Evolutionary conservation across 2,329 filamentous ascomycete genomes (phyloP), one percentile per base, ranked within the genome.

Genomic region (Hyphodiscus sp.): DNA sequence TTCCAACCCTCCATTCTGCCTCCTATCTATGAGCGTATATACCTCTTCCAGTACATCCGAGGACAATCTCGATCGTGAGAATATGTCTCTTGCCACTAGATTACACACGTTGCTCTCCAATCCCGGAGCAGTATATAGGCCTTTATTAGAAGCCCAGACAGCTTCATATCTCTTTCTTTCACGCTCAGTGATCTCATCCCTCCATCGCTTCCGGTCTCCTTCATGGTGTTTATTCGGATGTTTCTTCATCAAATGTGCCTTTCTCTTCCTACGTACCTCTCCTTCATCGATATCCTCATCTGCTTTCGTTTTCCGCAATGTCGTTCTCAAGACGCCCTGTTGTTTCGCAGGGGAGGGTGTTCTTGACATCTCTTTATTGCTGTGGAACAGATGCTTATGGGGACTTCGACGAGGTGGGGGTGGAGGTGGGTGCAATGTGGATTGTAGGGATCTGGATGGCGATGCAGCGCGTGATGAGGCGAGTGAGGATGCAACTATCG

Each of bases 161-260:
- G 86, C 89, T 68, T 92, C 89, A 68, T 94, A 94, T 1, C 89
- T 78, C 64, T 87, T 87, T n/a, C 86, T 76, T 65, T 94, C 87
- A 5, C 81, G 75, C 47, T 81, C 78, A 0, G 85, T 88, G 43
- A 94, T 80, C 56, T 82, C 77, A 60, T 91, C 87, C 43, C 87
- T 80, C 89, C 89, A 94, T 7, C 87, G 80, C 63, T 82, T 85
- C 18, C 88, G 79, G 3, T 86, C 79, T 0, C 86, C 88, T 66
- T 92, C 88, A 62, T 89, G 83, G 63, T 94, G 88, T 61, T 82
- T 82, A 63, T 82, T 79, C 1, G 83, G 79, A 67, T 91, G 87
- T 55, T 86, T 84, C 58, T 78, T 81, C 50, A 77, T 75, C 49
- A 80, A 74, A 2, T 80, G 81, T 49, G 77, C 79, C 43, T 78